Evolutionary conservation across 768 basidiomycete genomes (phyloP).

Genomic region (Leccinum uliginosum): DNA sequence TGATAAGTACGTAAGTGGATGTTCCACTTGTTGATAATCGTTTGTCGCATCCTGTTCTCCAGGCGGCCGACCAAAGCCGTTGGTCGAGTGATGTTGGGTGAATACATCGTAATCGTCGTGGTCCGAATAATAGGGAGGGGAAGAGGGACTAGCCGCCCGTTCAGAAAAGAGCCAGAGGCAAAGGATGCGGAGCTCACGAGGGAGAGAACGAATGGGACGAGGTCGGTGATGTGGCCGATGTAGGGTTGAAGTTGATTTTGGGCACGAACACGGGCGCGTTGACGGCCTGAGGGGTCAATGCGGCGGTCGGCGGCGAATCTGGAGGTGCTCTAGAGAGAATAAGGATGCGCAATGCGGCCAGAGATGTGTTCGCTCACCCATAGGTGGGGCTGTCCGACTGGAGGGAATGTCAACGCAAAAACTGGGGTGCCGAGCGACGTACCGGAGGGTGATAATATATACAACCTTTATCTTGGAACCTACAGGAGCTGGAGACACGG

Average conservation of each 20-base stretch:
- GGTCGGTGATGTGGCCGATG: slow-evolving; percentile 6
- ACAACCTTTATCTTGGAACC: slow-evolving; percentile 84
- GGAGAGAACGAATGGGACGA: slow-evolving; percentile 28
- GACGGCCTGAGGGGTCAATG: slow-evolving; percentile 60
- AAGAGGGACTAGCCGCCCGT: slow-evolving; percentile 21
- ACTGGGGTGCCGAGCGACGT: slow-evolving; percentile 9
- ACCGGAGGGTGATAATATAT: slow-evolving; percentile 78
- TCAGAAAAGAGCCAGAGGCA: slow-evolving; percentile 4
- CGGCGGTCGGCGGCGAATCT: slow-evolving; percentile 41
- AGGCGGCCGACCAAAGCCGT: slow-evolving; percentile 3
- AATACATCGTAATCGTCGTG: slow-evolving; percentile 40
- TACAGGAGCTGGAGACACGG: slow-evolving; percentile 58
- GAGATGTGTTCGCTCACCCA: slow-evolving; percentile 21
- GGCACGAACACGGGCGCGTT: slow-evolving; percentile 87
- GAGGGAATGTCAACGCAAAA: slow-evolving; percentile 13
- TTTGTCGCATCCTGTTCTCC: slow-evolving; percentile 15
- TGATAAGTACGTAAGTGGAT: slow-evolving; percentile 17
- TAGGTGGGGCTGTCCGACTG: slow-evolving; percentile 21
- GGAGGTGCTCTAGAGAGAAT: slow-evolving; percentile 32
- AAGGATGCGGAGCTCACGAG: slow-evolving; percentile 17
- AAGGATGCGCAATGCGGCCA: neutral
- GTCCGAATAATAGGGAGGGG: slow-evolving; percentile 24
- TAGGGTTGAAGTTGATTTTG: slow-evolving; percentile 49
- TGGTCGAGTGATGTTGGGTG: slow-evolving; percentile 6
- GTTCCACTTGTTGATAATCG: slow-evolving; percentile 23